Base-by-base conservation (phyloP, 2,329 filamentous ascomycete genomes). In the Microcera coccophila region DNA sequence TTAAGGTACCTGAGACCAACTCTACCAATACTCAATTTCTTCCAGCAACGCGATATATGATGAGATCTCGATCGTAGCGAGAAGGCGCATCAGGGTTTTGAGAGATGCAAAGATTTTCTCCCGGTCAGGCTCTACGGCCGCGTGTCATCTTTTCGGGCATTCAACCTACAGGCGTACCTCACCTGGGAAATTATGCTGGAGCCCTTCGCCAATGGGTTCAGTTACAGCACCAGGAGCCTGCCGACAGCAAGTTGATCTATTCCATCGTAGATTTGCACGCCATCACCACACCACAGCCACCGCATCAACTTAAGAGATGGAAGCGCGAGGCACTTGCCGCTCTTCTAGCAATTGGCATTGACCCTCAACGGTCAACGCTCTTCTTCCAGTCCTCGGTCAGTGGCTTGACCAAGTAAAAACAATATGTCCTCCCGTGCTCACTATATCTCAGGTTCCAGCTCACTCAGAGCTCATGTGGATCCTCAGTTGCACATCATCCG, bases 381-480 rank as follows among this genome's bases (percentile, higher is more conserved):
- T 98, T 97, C 64, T 84, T 84, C 59, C 90, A 96, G 66, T 88
- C 84, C 42, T 74, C 79, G 41, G 86, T 91, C 61, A 52, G 79
- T 65, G 15, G 9, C 20, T 16, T 28, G n/a, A 34, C 33, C 51
- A 18, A 47, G 11, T 8, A 7, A n/a, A 9, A 9, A 15, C 20
- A 8, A 20, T 20, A 16, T 7, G 10, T 8, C 33, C 10, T 12
- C 15, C 9, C n/a, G n/a, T n/a, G 33, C 17, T 35, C 17, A 35
- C 4, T 3, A 12, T 3, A 2, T 20, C 4, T 36, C 22, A 87
- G 81, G 82, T 90, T 2, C 74, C 82, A 15, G 82, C 84, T 36
- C 93, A 97, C 68, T 72, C 86, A 4, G 90, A 97, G 66, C 75
- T 98, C 50, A 95, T 95, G 87, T 98, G 93, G 93, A 90, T 97